phyloP scores from a whole-genome alignment of 768 basidiomycete species.

The Mycena polygramma region DNA sequence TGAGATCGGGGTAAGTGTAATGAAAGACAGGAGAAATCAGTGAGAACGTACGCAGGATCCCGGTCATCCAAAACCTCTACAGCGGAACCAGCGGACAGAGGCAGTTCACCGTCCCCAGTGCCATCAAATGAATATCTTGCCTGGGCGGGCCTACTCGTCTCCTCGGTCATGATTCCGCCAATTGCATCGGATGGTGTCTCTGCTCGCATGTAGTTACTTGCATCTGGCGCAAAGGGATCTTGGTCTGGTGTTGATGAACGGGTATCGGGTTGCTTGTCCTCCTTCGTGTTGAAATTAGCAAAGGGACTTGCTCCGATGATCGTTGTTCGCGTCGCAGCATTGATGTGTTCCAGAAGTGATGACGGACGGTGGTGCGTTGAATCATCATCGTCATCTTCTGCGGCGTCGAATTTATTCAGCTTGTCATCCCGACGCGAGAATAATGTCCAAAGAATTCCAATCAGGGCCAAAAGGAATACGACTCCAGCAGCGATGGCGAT shows the following conservation, averaged over 20 bases:
- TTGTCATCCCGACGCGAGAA: conserved; percentile 86
- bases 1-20: conserved; percentile 45
- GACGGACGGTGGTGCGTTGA: conserved; percentile 86
- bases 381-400: conserved; percentile 81
- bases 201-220: conserved; percentile 81
- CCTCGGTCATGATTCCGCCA: conserved; percentile 73
- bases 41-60: conserved; percentile 75
- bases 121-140: conserved; percentile 90
- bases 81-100: conserved; percentile 75
- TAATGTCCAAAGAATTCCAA: conserved; percentile 92
- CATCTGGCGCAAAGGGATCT: conserved; percentile 81
- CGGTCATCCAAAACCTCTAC: conserved; percentile 84
- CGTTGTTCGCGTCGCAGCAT: conserved; percentile 88
- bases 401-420: conserved; percentile 70
- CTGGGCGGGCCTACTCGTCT: conserved; percentile 79
- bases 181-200: conserved; percentile 86
- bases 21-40: conserved; percentile 32
- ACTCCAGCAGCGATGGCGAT: conserved; percentile 97
- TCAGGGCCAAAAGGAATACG: conserved; percentile 86
- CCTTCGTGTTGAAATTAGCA: conserved; percentile 58
- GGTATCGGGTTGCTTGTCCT: conserved; percentile 65
- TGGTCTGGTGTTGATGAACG: conserved; percentile 50
- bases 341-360: conserved; percentile 90
- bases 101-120: conserved; percentile 81
- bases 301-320: conserved; percentile 72